Percentiles rank a stretch among this genome's conserved stretches.
Conservation (phyloP, 2,329 filamentous ascomycete genomes). For the Sporothrix euskadiensis region DNA sequence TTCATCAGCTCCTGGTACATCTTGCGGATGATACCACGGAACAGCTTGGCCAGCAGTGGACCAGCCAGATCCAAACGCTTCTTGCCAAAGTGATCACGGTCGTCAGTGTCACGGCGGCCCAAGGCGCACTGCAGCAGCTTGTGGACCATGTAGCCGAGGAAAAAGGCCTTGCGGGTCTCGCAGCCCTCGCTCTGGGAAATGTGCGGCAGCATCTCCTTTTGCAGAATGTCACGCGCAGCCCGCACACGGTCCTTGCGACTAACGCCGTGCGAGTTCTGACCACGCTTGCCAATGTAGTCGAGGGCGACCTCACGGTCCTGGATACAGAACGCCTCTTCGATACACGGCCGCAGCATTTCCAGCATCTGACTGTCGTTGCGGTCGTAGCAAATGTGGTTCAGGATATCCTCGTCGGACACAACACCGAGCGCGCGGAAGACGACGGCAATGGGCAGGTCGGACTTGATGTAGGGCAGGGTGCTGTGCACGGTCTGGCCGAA, state of each 20-base stretch:
- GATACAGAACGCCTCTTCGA: conserved; percentile 94
- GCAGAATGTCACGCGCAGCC: conserved; percentile 89
- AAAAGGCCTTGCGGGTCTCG: conserved; percentile 95
- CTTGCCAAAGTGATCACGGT: conserved; percentile 98
- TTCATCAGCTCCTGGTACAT: conserved; percentile 88
- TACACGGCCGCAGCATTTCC: conserved; percentile 94
- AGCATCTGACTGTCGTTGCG: conserved; percentile 94
- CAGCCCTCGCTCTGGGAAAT: conserved; percentile 94
- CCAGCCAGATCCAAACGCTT: conserved; percentile 95
- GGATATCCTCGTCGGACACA: conserved; percentile 95
- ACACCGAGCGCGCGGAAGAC: conserved; percentile 95
- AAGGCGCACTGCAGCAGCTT: conserved; percentile 90
- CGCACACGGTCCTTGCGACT: conserved; percentile 85
- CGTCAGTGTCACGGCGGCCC: conserved; percentile 89
- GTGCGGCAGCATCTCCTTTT: conserved; percentile 94
- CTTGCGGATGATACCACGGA: conserved; percentile 87
- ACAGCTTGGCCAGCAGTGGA: conserved; percentile 91
- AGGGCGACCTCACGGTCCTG: conserved; percentile 93
- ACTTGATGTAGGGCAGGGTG: conserved; percentile 89
- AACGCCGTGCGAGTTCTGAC: conserved; percentile 67
- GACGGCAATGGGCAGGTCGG: conserved; percentile 88
- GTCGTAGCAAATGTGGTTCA: conserved; percentile 97
- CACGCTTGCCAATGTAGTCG: conserved; percentile 93
- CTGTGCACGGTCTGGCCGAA: conserved; percentile 88
- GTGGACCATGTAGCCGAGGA: conserved; percentile 98